These are phyloP conservation scores for Epicoccum sorghinum DNA, from an alignment of 2,329 filamentous ascomycete genomes.

Conservation along the genomic window DNA sequence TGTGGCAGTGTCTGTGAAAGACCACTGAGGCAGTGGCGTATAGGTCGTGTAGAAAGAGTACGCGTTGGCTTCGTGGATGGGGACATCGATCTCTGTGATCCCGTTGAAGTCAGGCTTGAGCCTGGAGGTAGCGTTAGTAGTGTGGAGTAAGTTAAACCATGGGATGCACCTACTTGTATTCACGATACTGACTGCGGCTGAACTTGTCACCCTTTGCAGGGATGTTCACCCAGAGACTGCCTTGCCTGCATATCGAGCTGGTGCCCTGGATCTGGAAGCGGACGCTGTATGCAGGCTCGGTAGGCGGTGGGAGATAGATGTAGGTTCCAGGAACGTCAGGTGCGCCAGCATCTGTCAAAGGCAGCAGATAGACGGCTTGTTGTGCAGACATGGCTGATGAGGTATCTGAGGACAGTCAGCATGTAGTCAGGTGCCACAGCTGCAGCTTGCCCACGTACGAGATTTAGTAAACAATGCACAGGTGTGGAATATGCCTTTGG, in stretches of 20 bases:
- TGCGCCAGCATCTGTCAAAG: conserved; percentile 89
- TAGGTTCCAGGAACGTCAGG: conserved; percentile 89
- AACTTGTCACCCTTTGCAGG: conserved; percentile 79
- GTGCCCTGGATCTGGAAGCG: conserved; percentile 93
- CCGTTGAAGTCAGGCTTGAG: conserved; percentile 92
- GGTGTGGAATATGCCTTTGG: conserved; percentile 13
- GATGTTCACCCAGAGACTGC: conserved; percentile 96
- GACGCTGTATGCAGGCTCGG: conserved; percentile 73
- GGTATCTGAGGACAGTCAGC: not conserved
- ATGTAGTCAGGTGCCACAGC: not conserved
- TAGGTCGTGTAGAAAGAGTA: conserved; percentile 96
- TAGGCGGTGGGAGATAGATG: conserved; percentile 84
- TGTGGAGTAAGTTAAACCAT: not conserved
- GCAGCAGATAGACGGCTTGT: conserved; percentile 76
- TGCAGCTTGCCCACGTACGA: not conserved
- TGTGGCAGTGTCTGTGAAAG: conserved; percentile 60
- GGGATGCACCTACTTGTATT: conserved; percentile 76
- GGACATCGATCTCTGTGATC: conserved; percentile 86
- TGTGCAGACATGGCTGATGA: conserved; percentile 31
- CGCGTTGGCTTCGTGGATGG: conserved; percentile 80
- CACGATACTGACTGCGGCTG: conserved; percentile 76
- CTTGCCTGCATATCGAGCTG: conserved; percentile 92
- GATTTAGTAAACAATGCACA: conserved; percentile 21
- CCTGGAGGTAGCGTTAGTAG: conserved; percentile 55
- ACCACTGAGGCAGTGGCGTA: conserved; percentile 80